Evolutionary conservation across 2,329 filamentous ascomycete species (phyloP).

Genomic region (Phialophora expanda): DNA sequence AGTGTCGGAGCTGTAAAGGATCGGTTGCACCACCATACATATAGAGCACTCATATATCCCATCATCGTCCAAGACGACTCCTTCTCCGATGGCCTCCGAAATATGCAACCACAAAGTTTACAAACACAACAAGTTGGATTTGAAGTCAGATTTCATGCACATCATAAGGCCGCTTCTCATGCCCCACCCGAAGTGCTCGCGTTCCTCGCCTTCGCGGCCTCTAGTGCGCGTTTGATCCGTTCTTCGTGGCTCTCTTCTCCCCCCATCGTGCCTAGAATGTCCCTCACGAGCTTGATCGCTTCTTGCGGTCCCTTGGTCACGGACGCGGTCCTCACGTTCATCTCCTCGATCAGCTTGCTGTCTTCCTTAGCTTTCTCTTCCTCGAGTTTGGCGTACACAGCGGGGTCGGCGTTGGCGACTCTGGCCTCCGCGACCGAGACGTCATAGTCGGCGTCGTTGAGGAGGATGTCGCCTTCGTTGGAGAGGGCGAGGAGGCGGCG

Average conservation of each 20-base stretch:
- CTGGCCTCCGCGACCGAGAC: conserved; percentile 60
- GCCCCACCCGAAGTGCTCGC: no score
- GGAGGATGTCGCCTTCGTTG: conserved; percentile 54
- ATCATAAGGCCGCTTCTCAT: background rate
- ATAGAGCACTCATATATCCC: no score
- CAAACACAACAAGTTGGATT: no score
- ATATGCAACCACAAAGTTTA: no score
- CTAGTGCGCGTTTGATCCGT: background rate
- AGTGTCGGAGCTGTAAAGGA: no score
- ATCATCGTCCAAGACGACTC: no score
- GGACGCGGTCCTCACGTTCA: conserved; percentile 49
- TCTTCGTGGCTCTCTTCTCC: conserved; percentile 24
- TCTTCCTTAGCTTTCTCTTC: conserved; percentile 57
- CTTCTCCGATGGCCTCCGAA: background rate
- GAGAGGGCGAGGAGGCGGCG: conserved; percentile 55
- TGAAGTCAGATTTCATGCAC: background rate
- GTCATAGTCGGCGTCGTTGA: conserved; percentile 60
- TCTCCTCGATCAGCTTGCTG: conserved; percentile 51
- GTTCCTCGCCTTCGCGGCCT: background rate
- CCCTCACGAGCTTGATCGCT: conserved; percentile 46
- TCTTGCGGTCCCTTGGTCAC: conserved; percentile 49
- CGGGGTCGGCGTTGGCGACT: conserved; percentile 51
- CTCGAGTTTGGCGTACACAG: conserved; percentile 51
- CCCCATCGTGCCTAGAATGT: conserved; percentile 46
- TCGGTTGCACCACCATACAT: no score